Conservation (phyloP, 129 eudicot species). For the Escallonia herrerae region DNA sequence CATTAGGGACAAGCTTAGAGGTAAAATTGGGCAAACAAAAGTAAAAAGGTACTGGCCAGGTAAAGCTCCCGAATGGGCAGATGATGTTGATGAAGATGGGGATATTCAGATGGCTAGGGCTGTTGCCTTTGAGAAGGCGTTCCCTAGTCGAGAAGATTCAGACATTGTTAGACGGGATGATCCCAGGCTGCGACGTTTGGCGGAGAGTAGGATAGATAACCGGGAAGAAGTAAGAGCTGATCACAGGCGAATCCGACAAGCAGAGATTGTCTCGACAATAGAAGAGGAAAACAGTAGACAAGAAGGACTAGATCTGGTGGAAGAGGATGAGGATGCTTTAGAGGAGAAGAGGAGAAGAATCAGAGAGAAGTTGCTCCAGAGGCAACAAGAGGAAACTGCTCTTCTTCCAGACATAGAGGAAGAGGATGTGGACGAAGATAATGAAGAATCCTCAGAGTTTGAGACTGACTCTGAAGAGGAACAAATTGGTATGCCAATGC, state of each 20-base stretch:
- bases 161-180: constrained; percentile 43
- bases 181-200: constrained; percentile 76
- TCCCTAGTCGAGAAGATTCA: constrained; percentile 44
- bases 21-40: constrained; percentile 86
- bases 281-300: constrained; percentile 71
- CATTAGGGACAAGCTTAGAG: constrained; percentile 78
- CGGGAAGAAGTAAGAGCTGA: constrained; percentile 82
- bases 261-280: constrained; percentile 74
- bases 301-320: constrained; percentile 64
- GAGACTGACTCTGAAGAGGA: constrained; percentile 97
- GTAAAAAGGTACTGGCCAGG: constrained; percentile 99
- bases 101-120: constrained; percentile 52
- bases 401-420: constrained; percentile 64
- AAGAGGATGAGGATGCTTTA: constrained; percentile 83
- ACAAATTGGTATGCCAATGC: constrained; percentile 56
- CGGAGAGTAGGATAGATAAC: constrained; percentile 59
- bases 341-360: constrained; percentile 84
- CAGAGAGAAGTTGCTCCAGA: constrained; percentile 63
- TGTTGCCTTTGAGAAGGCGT: constrained; percentile 61
- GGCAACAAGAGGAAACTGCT: constrained; percentile 62
- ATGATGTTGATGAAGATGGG: constrained; percentile 76
- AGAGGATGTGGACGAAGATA: constrained; percentile 68
- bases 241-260: constrained; percentile 86
- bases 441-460: constrained; percentile 63
- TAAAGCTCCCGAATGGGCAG: constrained; percentile 98